Conservation (phyloP, 73 alveolate species). For the Stentor roeselii region DNA sequence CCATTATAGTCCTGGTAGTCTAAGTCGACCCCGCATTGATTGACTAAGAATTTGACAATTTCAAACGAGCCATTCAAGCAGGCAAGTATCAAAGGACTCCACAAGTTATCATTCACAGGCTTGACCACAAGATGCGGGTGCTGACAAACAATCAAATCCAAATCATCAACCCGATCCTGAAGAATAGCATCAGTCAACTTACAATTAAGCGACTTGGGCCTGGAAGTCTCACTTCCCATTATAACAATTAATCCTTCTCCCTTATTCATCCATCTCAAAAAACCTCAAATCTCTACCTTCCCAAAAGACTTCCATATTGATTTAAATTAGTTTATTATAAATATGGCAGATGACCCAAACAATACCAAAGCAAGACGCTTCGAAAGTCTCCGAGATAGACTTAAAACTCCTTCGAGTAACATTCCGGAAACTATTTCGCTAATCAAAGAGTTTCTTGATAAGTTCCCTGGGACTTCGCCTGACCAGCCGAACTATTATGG, state of each 20-base stretch:
- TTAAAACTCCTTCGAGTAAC: neutral
- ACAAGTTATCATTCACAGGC: constrained; percentile 20
- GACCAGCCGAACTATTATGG: constrained; percentile 22
- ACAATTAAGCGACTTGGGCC: neutral
- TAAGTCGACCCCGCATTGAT: neutral
- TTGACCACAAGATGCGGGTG: neutral
- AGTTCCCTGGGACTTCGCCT: neutral
- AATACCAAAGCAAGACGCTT: constrained; percentile 16
- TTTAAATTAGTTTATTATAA: too few species aligned
- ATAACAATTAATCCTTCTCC: too few species aligned
- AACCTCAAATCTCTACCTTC: too few species aligned
- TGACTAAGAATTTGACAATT: constrained; percentile 8
- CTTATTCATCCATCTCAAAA: too few species aligned
- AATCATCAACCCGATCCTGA: neutral
- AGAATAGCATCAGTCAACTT: neutral
- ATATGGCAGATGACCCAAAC: constrained; percentile 20
- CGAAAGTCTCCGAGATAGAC: constrained; percentile 18
- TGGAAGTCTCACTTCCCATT: neutral
- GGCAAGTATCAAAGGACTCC: constrained; percentile 15
- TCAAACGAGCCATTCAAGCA: neutral
- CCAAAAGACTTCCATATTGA: too few species aligned
- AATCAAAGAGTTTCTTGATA: constrained; percentile 27
- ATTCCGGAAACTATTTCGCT: neutral
- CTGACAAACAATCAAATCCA: neutral
- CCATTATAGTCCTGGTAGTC: neutral